Evolutionary conservation across 106 monocot genomes (phyloP), one percentile per base, ranked within the genome.

Genomic region (Acorus calamus): DNA sequence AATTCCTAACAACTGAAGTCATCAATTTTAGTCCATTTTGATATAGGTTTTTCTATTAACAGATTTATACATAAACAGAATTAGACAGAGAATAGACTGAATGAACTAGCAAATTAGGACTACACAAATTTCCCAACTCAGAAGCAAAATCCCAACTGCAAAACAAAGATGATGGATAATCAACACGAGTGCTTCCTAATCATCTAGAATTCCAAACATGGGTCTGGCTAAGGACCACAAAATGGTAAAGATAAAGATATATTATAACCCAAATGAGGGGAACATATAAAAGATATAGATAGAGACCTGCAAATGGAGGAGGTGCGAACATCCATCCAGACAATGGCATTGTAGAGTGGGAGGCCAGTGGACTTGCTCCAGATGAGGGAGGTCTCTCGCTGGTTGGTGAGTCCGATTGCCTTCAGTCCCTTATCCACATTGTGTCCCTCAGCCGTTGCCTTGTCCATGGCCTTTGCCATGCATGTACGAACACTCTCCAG

Each of bases 261-360:
- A 46, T 10, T 42, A 6, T n/a, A 28, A 55, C 14, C 4, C 46
- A 45, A 59, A 14, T 45, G 8, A 64, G 11, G 2, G 11, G 60
- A 8, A 4, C 5, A 53, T 47, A 46, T 44, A 56, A 11, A 8
- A 43, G 56, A 5, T 4, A 8, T 3, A 64, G 48, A 52, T 43
- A 28, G 12, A 42, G 5, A 86, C 91, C 76, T 79, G 87, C 92
- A 92, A 50, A 92, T 82, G 44, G 78, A 57, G 75, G 77, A 77
- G 69, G 87, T 87, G 60, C 87, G 81, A 50, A 56, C 79, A 57
- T 92, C 92, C 92, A 92, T 92, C 92, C 87, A 92, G 4, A 92
- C 92, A 53, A 92, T 80, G 63, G 92, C 92, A 44, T 92, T 87
- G 59, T 92, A 80, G 47, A 92, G 75, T 2, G 92, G 92, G 5